Evolutionary conservation across 495 filamentous ascomycete species (phyloP).

Genomic region (Penicillium cosmopolitanum): DNA sequence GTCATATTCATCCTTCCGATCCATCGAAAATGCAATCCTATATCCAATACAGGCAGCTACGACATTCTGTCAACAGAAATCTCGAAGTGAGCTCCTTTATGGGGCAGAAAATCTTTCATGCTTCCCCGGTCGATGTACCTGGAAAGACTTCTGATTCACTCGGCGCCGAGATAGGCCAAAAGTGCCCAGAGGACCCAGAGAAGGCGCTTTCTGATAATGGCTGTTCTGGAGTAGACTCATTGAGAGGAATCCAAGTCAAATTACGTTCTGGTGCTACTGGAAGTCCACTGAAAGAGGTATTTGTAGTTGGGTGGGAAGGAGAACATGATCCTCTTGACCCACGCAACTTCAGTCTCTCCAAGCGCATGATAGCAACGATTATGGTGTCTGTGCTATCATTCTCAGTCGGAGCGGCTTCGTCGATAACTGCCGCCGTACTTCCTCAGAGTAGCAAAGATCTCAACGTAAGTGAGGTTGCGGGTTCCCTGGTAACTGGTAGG

Average conservation of each 20-base stretch:
- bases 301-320: constrained; percentile 61
- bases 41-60: no score
- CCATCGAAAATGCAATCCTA: no score
- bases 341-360: constrained; percentile 53
- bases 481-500: constrained; percentile 43
- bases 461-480: constrained; percentile 54
- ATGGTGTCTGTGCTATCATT: constrained; percentile 57
- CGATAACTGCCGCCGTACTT: constrained; percentile 52
- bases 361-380: constrained; percentile 46
- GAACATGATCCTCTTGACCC: constrained; percentile 59
- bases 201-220: no score
- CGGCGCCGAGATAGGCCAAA: no score
- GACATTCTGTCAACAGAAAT: no score
- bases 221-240: no score
- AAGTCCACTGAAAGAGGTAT: constrained; percentile 25
- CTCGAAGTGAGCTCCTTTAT: no score
- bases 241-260: constrained; percentile 28
- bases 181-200: no score
- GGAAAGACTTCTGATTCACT: no score
- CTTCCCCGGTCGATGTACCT: no score
- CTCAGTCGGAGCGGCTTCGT: constrained; percentile 54
- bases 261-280: constrained; percentile 31
- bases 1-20: no score
- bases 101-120: no score
- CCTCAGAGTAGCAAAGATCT: constrained; percentile 50